Conservation (phyloP, 78 protist genomes). For the Dictyostelium capitatum region DNA sequence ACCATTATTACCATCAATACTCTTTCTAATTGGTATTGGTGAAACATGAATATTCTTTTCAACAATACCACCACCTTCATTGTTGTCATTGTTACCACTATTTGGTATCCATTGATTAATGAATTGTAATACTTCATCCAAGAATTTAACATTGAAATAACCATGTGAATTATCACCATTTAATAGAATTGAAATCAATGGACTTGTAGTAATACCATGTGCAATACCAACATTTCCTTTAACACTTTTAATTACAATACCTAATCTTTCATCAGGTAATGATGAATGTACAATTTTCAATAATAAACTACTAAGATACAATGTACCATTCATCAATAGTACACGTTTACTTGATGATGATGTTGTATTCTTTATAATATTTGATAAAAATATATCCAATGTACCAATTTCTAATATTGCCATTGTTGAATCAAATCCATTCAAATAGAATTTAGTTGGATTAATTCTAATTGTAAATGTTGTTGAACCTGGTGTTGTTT, state of each 20-base stretch:
- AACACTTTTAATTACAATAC: constrained; percentile 26
- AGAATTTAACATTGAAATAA: constrained; percentile 42
- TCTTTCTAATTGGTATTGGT: constrained; percentile 33
- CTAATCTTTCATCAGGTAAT: constrained; percentile 52
- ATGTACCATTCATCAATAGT: constrained; percentile 65
- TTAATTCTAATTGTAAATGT: constrained; percentile 56
- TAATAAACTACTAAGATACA: constrained; percentile 27
- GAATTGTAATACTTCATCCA: constrained; percentile 50
- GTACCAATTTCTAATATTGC: constrained; percentile 68
- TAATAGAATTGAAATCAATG: constrained; percentile 29
- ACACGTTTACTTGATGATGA: constrained; percentile 22
- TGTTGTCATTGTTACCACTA: background rate
- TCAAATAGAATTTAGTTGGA: constrained; percentile 54
- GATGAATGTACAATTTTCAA: constrained; percentile 44
- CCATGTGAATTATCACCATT: constrained; percentile 43
- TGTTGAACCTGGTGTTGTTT: constrained; percentile 66
- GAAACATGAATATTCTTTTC: constrained; percentile 16
- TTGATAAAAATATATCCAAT: constrained; percentile 53
- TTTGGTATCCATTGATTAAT: constrained; percentile 56
- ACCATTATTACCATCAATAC: background rate
- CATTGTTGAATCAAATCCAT: constrained; percentile 18
- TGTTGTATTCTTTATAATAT: constrained; percentile 43
- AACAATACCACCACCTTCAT: constrained; percentile 1
- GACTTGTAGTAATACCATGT: constrained; percentile 69
- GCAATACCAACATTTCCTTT: constrained; percentile 64